Evolutionary conservation across 179 eudicot species (phyloP).

Genomic region (Silene noctiflora): DNA sequence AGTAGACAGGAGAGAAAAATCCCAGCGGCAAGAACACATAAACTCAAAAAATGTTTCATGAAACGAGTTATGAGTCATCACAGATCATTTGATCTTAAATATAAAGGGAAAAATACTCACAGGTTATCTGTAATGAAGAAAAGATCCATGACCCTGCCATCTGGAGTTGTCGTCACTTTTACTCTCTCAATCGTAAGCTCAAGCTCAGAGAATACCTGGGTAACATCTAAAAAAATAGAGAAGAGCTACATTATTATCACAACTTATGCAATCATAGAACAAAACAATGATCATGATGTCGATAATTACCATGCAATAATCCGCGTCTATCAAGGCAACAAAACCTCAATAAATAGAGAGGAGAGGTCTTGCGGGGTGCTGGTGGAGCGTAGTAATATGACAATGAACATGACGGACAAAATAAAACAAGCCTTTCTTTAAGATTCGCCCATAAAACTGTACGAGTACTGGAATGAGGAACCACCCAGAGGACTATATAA

Average conservation of each 20-base stretch:
- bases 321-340: constrained; percentile 71
- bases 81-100: neutral
- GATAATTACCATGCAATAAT: constrained; percentile 55
- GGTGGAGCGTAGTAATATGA: constrained; percentile 54
- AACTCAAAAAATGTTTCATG: neutral
- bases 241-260: constrained; percentile 12
- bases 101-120: constrained; percentile 41
- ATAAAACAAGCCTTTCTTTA: constrained; percentile 50
- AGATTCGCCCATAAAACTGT: constrained; percentile 53
- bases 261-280: neutral
- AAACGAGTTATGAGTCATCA: neutral
- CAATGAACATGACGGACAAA: constrained; percentile 58
- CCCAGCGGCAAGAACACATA: neutral
- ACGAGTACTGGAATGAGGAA: constrained; percentile 46
- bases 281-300: neutral
- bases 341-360: constrained; percentile 52
- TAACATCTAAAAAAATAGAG: constrained; percentile 49
- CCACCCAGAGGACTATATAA: constrained; percentile 67
- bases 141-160: constrained; percentile 71
- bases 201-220: constrained; percentile 63
- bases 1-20: neutral
- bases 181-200: constrained; percentile 71
- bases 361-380: constrained; percentile 41
- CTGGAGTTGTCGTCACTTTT: constrained; percentile 82
- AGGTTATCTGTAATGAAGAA: constrained; percentile 75